Base-by-base conservation (phyloP, 2,329 filamentous ascomycete genomes). In the Didymella glomerata region DNA sequence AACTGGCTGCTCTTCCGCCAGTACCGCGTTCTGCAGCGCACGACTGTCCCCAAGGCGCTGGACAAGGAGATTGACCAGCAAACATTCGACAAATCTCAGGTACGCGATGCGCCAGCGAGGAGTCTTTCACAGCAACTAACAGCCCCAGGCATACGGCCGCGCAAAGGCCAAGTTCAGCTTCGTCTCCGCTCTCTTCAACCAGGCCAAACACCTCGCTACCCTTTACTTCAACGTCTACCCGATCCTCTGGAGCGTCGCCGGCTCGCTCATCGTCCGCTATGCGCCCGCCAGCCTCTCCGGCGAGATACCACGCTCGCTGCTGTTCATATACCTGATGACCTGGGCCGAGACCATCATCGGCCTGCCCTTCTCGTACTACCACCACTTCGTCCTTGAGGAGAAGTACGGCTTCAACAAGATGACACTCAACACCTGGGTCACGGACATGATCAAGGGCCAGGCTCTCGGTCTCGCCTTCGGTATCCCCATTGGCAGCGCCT, bases 321-420 rank as follows among this genome's bases (percentile, higher is more conserved):
- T 96, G 75, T 99, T 98, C 81, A 87, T 97, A 78, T 89, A 98
- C 73, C 83, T 87, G 57, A 96, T 97, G 78, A 90, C 92, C 69
- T 78, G 96, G 71, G 85, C 96, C 70, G 90, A 93, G 68, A 92
- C 94, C 72, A 66, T 91, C 54, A 80, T 97, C 64, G 90, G 89
- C 57, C 81, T 98, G 52, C 95, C 95, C 3, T 86, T 88, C 60
- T 90, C 88, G 54, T 88, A 97, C 78, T 99, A 98, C 83, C 89
- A 93, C 80, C 95, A 92, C 13, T 99, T 99, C 74, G 91, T 98
- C 47, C 84, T 99, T 55, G 95, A 99, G 79, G 93, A 97, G 80
- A 91, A 92, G 76, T 99, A 96, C 71, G 95, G 95, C 48, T 99
- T 99, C 86, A 99, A 99, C 81, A 99, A 99, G 83, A 93, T 97